phyloP scores from a whole-genome alignment of 345 rosid species.

The Eucalyptus microcorys region DNA sequence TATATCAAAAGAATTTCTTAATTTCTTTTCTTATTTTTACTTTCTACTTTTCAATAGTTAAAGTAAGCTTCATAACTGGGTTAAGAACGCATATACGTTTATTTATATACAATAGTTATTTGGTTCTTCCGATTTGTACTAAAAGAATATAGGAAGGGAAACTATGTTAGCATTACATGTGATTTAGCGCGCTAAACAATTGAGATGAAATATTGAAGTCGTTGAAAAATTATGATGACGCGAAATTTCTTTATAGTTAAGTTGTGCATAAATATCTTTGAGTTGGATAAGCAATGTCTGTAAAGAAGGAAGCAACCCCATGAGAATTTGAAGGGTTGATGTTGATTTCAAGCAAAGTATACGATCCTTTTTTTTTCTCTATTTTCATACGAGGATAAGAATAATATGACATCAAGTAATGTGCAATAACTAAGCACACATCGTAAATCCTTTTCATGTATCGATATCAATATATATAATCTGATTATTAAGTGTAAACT shows the following conservation, averaged over 20 bases:
- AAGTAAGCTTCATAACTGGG: not conserved
- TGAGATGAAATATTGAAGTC: accelerated
- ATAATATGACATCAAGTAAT: not conserved
- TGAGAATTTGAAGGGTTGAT: not conserved
- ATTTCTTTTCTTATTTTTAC: not conserved
- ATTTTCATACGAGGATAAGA: not conserved
- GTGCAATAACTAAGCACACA: not conserved
- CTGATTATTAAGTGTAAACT: not conserved
- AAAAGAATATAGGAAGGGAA: not conserved
- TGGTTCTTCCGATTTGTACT: not conserved
- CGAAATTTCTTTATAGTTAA: not conserved
- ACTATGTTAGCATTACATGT: not conserved
- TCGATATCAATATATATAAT: not conserved
- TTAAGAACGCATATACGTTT: not conserved
- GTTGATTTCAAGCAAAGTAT: not conserved
- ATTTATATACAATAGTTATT: not conserved
- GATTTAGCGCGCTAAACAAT: not conserved
- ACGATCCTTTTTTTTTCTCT: not conserved
- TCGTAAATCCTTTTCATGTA: not conserved
- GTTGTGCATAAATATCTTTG: not conserved
- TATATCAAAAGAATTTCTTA: not conserved
- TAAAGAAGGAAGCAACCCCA: not conserved
- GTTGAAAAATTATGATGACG: not conserved
- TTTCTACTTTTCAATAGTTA: not conserved
- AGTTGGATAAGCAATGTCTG: not conserved